phyloP scores from a whole-genome alignment of 2,329 filamentous ascomycete genomes.

The Bimuria novae-zelandiae region DNA sequence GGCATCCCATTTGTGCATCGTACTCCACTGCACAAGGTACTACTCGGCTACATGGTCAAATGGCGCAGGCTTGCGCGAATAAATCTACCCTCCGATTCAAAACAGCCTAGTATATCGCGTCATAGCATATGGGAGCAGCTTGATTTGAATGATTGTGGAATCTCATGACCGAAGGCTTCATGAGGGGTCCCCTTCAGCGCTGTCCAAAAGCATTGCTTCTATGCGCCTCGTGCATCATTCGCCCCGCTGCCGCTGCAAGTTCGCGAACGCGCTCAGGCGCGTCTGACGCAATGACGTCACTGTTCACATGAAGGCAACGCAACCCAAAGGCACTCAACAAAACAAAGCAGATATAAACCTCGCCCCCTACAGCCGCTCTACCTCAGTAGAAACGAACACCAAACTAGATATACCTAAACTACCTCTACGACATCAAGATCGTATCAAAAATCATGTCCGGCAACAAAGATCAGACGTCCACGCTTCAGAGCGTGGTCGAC shows the following conservation, averaged over 20 bases:
- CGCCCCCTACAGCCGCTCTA: not conserved
- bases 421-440: conserved; percentile 1
- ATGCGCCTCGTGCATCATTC: conserved; percentile 12
- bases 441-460: conserved; percentile 52
- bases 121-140: conserved; percentile 8
- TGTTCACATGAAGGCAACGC: not conserved
- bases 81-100: too few relatives aligned
- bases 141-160: not conserved
- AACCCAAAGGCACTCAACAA: conserved; percentile 1
- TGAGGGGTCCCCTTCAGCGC: too few relatives aligned
- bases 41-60: too few relatives aligned
- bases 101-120: conserved; percentile 13
- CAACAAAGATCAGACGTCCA: conserved; percentile 67
- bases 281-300: conserved; percentile 13
- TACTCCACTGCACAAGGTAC: too few relatives aligned
- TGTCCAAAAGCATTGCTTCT: not conserved
- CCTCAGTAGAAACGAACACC: not conserved
- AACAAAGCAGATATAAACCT: conserved; percentile 12
- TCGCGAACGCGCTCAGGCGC: not conserved
- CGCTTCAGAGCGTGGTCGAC: conserved; percentile 70
- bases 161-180: not conserved
- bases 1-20: too few relatives aligned
- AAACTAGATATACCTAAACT: too few relatives aligned
- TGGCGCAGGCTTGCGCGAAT: too few relatives aligned
- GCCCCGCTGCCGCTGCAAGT: not conserved